Evolutionary conservation across 768 basidiomycete species (phyloP).

Genomic region (Mycena chlorophos): DNA sequence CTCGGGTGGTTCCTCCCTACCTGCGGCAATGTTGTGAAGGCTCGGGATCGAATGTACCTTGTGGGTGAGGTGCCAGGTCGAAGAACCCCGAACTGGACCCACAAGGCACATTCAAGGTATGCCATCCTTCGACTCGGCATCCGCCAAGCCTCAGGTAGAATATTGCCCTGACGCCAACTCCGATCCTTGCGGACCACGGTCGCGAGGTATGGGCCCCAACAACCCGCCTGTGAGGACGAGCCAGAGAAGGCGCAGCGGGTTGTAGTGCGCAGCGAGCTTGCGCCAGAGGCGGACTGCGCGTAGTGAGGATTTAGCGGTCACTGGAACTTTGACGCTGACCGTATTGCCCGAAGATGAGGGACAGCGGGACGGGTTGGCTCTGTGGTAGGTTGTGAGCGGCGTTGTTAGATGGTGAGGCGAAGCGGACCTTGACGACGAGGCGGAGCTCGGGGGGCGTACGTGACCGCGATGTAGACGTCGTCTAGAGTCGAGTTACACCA

Average conservation of each 20-base stretch:
- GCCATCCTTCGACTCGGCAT: too few species aligned
- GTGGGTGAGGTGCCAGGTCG: too few species aligned
- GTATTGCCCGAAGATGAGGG: constrained; percentile 59
- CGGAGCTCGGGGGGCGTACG: constrained; percentile 26
- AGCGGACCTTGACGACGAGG: constrained; percentile 37
- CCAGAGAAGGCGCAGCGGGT: constrained; percentile 54
- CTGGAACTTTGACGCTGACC: constrained; percentile 35
- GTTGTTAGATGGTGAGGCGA: too few species aligned
- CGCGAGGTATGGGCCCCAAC: constrained; percentile 51
- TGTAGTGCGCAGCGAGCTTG: constrained; percentile 54
- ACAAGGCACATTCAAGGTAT: too few species aligned
- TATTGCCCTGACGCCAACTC: neutral
- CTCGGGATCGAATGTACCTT: too few species aligned
- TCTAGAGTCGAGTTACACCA: constrained; percentile 21
- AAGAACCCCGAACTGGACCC: too few species aligned
- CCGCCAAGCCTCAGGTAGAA: too few species aligned
- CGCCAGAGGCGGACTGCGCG: constrained; percentile 49
- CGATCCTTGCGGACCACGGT: too few species aligned
- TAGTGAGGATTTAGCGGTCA: neutral
- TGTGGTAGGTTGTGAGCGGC: too few species aligned
- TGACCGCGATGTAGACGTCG: constrained; percentile 35
- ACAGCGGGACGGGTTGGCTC: constrained; percentile 55
- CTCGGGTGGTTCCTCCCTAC: too few species aligned
- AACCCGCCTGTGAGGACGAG: constrained; percentile 49
- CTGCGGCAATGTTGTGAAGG: too few species aligned